Conservation (phyloP, 2,329 filamentous ascomycete species). For the Microcera coccophila region DNA sequence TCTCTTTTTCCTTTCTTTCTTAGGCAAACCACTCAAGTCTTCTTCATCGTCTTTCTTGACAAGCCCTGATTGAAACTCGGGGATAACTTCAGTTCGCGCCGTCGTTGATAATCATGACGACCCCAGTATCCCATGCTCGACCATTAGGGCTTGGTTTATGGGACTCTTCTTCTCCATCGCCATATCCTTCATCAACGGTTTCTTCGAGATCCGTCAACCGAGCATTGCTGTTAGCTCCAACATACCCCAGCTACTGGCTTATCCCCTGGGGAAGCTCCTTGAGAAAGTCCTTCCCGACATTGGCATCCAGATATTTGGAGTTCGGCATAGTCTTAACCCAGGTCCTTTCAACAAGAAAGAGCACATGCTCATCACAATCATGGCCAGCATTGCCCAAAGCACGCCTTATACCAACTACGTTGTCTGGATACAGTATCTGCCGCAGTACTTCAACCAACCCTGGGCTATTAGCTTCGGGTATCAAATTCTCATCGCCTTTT, state of each 20-base stretch:
- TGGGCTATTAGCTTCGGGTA: constrained; percentile 51
- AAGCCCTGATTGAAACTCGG: no score
- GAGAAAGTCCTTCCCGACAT: constrained; percentile 49
- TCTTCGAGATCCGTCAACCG: constrained; percentile 56
- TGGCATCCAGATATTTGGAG: constrained; percentile 45
- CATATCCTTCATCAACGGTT: constrained; percentile 52
- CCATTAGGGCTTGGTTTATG: constrained; percentile 53
- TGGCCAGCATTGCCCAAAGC: constrained; percentile 57
- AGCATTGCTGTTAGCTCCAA: constrained; percentile 52
- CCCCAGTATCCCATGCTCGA: constrained; percentile 46
- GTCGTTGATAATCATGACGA: constrained; percentile 56
- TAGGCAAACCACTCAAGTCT: no score
- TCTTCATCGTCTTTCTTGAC: no score
- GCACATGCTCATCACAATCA: constrained; percentile 58
- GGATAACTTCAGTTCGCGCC: constrained; percentile 51
- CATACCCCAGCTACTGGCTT: constrained; percentile 55
- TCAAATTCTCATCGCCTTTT: constrained; percentile 52
- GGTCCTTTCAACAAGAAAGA: constrained; percentile 58
- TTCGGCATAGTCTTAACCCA: constrained; percentile 50
- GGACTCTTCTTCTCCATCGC: constrained; percentile 49
- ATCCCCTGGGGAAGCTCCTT: constrained; percentile 49
- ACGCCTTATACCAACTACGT: constrained; percentile 54
- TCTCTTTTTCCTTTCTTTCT: no score
- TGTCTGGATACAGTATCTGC: constrained; percentile 51
- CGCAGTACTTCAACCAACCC: constrained; percentile 51